These are phyloP conservation scores for Beauveria scarabaeidicola DNA, from an alignment of 2,329 filamentous ascomycete species.

Conservation along the genomic window DNA sequence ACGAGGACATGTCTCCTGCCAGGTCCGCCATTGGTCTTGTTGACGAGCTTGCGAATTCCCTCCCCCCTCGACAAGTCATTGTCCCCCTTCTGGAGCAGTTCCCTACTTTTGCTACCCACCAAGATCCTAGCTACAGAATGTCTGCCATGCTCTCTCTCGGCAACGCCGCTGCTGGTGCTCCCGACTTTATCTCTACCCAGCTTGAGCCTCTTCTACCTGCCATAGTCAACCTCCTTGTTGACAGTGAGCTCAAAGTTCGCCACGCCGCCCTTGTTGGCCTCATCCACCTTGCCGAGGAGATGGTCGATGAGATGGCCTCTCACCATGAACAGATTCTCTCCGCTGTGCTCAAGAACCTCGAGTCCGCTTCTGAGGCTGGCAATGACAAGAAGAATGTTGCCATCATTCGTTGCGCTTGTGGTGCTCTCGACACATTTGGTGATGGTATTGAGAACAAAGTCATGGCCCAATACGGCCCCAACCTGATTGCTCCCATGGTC, in stretches of 20 bases:
- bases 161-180: constrained; percentile 91
- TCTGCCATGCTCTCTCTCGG: constrained; percentile 87
- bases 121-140: constrained; percentile 71
- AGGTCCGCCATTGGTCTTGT: constrained; percentile 79
- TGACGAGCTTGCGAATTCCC: constrained; percentile 77
- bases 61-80: constrained; percentile 89
- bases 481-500: constrained; percentile 78
- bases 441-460: constrained; percentile 73
- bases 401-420: constrained; percentile 83
- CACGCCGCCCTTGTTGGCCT: constrained; percentile 81
- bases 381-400: constrained; percentile 68
- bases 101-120: constrained; percentile 67
- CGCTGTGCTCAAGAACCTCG: constrained; percentile 79
- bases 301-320: constrained; percentile 79
- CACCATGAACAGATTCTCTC: constrained; percentile 81
- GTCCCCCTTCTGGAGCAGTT: constrained; percentile 85
- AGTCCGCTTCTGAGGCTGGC: constrained; percentile 63
- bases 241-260: constrained; percentile 75
- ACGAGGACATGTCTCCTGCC: constrained; percentile 73
- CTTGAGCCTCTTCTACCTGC: constrained; percentile 77
- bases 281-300: constrained; percentile 84
- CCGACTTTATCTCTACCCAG: constrained; percentile 94
- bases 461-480: constrained; percentile 72
- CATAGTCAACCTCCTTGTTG: constrained; percentile 74
- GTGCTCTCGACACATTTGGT: constrained; percentile 83